Percentiles rank a stretch among this genome's conserved stretches.
Conservation (phyloP, 441 rosid species). For the Hura crepitans region DNA sequence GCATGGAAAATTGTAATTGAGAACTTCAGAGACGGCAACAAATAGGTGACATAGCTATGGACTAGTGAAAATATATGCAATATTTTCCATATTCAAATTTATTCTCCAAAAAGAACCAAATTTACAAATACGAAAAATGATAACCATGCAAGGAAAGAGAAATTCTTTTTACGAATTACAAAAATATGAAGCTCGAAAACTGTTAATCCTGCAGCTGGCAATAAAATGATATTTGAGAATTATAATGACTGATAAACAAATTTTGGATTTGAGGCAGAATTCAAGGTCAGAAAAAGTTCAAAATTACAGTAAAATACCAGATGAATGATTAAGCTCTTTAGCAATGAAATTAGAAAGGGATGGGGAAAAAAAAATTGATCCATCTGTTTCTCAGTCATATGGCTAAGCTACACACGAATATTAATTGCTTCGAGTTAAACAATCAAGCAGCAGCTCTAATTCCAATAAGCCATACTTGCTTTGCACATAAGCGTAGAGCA, state of each 20-base stretch:
- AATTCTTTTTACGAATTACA: not conserved
- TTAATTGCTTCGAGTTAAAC: not conserved
- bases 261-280: not conserved
- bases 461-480: constrained; percentile 50
- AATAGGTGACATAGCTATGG: not conserved
- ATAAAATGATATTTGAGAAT: not conserved
- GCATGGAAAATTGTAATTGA: constrained; percentile 26
- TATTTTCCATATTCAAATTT: not conserved
- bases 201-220: not conserved
- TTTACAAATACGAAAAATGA: not conserved
- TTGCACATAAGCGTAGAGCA: constrained; percentile 61
- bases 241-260: not conserved
- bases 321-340: not conserved
- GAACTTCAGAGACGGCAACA: constrained; percentile 3
- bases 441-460: constrained; percentile 13
- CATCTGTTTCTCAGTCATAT: not conserved
- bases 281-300: not conserved
- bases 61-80: not conserved
- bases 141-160: not conserved
- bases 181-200: not conserved
- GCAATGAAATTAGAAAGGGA: not conserved
- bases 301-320: not conserved
- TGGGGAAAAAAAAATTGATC: not conserved
- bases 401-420: not conserved
- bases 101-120: constrained; percentile 3